Evolutionary conservation across 208 protist genomes (phyloP), one percentile per base, ranked within the genome.

Genomic region (Leishmania gerbilli): DNA sequence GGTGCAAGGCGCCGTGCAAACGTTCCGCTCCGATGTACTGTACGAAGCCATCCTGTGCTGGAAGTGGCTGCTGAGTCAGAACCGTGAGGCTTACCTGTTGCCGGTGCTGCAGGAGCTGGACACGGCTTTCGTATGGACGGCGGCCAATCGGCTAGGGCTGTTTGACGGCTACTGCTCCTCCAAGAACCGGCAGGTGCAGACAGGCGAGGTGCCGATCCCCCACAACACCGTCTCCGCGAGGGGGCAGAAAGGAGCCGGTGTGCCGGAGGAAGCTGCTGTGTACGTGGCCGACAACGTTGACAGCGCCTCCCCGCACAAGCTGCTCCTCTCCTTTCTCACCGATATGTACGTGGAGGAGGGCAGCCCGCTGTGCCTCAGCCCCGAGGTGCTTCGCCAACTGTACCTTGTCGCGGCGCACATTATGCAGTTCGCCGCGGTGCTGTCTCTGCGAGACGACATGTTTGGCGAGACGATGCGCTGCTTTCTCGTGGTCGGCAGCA

Each of bases 381-480:
- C 83, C 24, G 84, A 85, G 55, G 88, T 96, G 71, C 88, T 95
- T 79, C 87, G 84, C 31, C 82, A 88, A 74, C 84, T 96, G 68
- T 90, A 95, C 81, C 74, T 82, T 37, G 79, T 95, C 31, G 84
- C 89, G 17, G 79, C 89, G 27, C 80, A 87, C 62, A 80, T 96
- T 19, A 89, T 96, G 78, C 77, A 93, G 80, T 83, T 85, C 37
- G 51, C 88, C 9, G 74, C 86, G 34, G 72, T 82, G 60, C 80
- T 95, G 53, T 95, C 91, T 19, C 91, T 94, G 45, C 95, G 95
- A 85, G 90, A 93, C 82, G 79, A 69, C 71, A 96, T 93, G 58
- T 96, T 97, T 75, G 89, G 88, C 17, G 94, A 97, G 84, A 93
- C 76, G 79, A 96, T 95, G 90, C 89, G 88, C 51, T 87, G 84